phyloP scores from a whole-genome alignment of 2,329 filamentous ascomycete genomes.

The Sporothrix variecibatus region DNA sequence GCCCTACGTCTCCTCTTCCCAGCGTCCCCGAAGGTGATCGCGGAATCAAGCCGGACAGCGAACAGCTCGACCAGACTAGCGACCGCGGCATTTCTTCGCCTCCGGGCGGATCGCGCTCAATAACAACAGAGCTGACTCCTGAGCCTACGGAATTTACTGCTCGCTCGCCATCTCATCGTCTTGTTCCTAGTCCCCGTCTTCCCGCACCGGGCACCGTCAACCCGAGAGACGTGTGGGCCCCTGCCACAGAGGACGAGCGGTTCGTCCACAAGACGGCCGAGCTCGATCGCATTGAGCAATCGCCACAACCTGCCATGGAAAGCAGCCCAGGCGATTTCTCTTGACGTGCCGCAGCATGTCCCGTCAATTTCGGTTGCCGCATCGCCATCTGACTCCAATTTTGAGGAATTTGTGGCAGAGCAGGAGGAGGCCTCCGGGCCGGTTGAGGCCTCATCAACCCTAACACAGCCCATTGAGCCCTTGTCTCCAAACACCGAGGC shows the following conservation, averaged over 20 bases:
- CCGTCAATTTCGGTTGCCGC: slow-evolving; percentile 13
- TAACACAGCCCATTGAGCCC: slow-evolving; percentile 5
- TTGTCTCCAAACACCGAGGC: not conserved
- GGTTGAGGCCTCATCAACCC: not conserved
- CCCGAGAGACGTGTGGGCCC: slow-evolving; percentile 56
- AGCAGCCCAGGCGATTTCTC: not conserved
- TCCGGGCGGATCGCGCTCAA: not conserved
- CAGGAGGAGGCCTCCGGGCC: slow-evolving; percentile 7
- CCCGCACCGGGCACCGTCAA: slow-evolving; percentile 53
- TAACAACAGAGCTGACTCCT: slow-evolving; percentile 22
- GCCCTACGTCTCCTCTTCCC: slow-evolving; percentile 31
- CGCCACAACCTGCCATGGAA: slow-evolving; percentile 31
- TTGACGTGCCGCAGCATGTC: not conserved
- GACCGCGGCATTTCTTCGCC: slow-evolving; percentile 2
- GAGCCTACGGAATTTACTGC: slow-evolving; percentile 30
- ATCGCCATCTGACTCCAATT: slow-evolving; percentile 10
- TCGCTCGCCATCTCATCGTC: slow-evolving; percentile 25
- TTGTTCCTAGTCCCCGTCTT: slow-evolving; percentile 35
- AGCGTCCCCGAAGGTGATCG: slow-evolving; percentile 12
- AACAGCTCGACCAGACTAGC: not conserved
- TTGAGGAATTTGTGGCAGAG: slow-evolving; percentile 8
- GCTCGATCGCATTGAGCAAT: slow-evolving; percentile 40
- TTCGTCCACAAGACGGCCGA: slow-evolving; percentile 40
- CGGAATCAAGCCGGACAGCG: slow-evolving; percentile 15
- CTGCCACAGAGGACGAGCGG: slow-evolving; percentile 41